Evolutionary conservation across 2,329 filamentous ascomycete genomes (phyloP), one percentile per base, ranked within the genome.

Genomic region (Elsinoe ampelina): DNA sequence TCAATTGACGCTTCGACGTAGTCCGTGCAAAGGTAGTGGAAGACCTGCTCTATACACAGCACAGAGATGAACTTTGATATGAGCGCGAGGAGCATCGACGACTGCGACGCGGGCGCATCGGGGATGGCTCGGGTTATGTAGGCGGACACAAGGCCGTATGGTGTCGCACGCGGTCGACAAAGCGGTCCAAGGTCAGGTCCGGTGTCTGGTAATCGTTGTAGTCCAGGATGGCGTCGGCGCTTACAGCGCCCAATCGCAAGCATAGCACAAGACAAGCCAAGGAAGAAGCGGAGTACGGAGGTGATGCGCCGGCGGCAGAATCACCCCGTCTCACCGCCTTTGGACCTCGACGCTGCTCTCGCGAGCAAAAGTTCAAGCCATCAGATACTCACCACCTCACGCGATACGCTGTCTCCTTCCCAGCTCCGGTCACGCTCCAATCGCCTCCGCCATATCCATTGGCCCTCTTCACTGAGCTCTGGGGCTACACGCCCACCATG

Each of bases 401-500:
- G 4, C 11, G 19, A 5, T 5, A 22, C 12, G 45, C 30, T 17
- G 3, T 6, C 22, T 6, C 3, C 3, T 26, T 6, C 22, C 22
- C 22, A 26, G 6, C 6, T 6, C 22, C 26, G 26, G 26, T 7
- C 26, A 30, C 26, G 7, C 7, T 8, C 7, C 7, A 5, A 8
- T 30, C 26, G 26, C 26, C 26, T 5, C 7, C 7, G 2, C 26
- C 26, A 30, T 30, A 3, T 2, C 26, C 26, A 8, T 7, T 30
- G 26, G 26, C 8, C 26, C 26, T 8, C 7, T 2, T 30, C 7
- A 5, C 26, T 8, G 4, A 30, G 26, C 26, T 11, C 36, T 41
- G 42, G 39, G 54, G 52, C 59, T 54, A 57, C 34, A 11, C 41
- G 41, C 63, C 55, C 66, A 63, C 59, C 63, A 87, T 89, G 85